These are phyloP conservation scores for Ceriops zippeliana DNA, from an alignment of 345 rosid species.

Conservation along the genomic window DNA sequence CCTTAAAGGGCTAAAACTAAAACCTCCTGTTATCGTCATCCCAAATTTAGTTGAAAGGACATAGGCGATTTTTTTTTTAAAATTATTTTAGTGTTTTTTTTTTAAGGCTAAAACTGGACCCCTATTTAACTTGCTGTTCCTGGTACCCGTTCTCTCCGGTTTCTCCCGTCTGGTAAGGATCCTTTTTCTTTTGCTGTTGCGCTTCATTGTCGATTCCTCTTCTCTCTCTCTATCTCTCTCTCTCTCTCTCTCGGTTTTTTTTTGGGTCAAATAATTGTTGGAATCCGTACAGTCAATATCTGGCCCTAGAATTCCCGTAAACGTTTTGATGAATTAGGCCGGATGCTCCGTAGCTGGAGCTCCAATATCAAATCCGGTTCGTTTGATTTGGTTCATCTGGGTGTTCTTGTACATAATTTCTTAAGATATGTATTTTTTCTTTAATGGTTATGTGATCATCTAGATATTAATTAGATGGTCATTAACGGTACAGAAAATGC, in stretches of 20 bases:
- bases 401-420: conserved; percentile 1
- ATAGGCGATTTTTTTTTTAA: conserved; percentile 1
- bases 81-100: neutral
- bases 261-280: neutral
- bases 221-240: too few species aligned
- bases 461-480: conserved; percentile 8
- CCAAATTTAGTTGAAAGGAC: neutral
- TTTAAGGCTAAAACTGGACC: neutral
- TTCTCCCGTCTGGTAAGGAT: conserved; percentile 23
- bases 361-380: too few species aligned
- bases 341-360: neutral
- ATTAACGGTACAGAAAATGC: neutral
- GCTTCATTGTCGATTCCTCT: neutral
- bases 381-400: neutral
- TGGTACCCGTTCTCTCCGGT: conserved; percentile 11
- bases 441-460: neutral
- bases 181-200: neutral
- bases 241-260: neutral
- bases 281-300: neutral
- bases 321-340: neutral
- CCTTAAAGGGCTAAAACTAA: neutral
- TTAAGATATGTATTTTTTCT: neutral
- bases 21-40: too few species aligned
- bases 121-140: conserved; percentile 7
- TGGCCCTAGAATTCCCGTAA: neutral